Base-by-base conservation (phyloP, 441 rosid species). In the Gossypium lobatum region DNA sequence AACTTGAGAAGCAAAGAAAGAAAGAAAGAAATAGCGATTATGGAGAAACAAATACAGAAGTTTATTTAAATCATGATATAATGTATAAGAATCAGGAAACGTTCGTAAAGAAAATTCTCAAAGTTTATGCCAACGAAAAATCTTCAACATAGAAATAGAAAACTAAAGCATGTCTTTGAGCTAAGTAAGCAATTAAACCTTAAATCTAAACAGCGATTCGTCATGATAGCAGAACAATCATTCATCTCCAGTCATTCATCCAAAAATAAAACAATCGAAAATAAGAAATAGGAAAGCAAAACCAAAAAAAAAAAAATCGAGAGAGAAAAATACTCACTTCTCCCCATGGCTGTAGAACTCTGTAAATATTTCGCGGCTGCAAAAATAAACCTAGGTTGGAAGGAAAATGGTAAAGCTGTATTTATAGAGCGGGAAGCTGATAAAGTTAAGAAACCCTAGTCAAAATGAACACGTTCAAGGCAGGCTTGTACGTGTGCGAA, bases 311-410 rank as follows among this genome's bases (percentile, higher is more conserved):
- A 11, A 50, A 20, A n/a, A 52, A 5, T 17, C 58, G 4, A 5
- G 59, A 55, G 57, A 66, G 18, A 5, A 48, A 28, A 37, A 26
- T 21, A 69, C 92, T 83, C 72, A 88, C 93, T 85, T 67, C 93
- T 83, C 26, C 93, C 93, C 93, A 88, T 88, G 77, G 80, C 87
- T 65, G 23, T 69, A n/a, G 52, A 9, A 39, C 23, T 42, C 4
- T 1, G 54, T 8, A 17, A 13, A 48, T 23, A 45, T 39, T 57
- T 69, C 21, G 69, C 37, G 14, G 8, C 66, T 42, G 4, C 3
- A 11, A 14, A 28, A 54, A 54, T 18, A 61, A 80, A 77, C 65
- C 80, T 78, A 61, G 55, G 4, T 9, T 11, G 1, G 13, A 9
- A 57, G 1, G 4, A 9, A 18, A 4, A 0, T 4, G 31, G 18